These are phyloP conservation scores for Cutaneotrichosporon spelunceum DNA, from an alignment of 1,284 basidiomycete species.

Conservation along the genomic window DNA sequence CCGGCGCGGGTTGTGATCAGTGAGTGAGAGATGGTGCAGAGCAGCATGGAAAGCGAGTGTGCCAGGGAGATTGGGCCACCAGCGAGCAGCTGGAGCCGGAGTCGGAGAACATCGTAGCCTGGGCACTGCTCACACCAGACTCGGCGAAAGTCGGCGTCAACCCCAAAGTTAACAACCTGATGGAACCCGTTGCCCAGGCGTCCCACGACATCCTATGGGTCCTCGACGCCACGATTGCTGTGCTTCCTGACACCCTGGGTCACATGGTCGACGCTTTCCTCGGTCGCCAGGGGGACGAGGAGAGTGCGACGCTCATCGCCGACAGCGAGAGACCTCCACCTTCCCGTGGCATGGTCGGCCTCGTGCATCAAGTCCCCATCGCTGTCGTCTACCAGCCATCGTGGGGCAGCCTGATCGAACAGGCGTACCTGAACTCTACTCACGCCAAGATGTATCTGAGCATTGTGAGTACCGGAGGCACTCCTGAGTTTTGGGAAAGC, in stretches of 20 bases:
- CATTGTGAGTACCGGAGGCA: constrained; percentile 55
- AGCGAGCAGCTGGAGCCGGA: too few relatives aligned
- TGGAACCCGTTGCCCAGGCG: constrained; percentile 75
- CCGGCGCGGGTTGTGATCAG: constrained; percentile 71
- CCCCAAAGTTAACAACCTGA: constrained; percentile 96
- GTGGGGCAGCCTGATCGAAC: constrained; percentile 81
- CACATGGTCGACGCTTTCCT: constrained; percentile 71
- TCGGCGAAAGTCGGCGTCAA: constrained; percentile 71
- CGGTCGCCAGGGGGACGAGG: constrained; percentile 30
- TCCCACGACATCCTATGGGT: constrained; percentile 92
- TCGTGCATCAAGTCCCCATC: constrained; percentile 95
- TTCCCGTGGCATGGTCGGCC: constrained; percentile 59
- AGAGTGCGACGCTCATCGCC: constrained; percentile 31
- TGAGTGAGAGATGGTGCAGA: constrained; percentile 55
- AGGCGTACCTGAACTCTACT: constrained; percentile 92
- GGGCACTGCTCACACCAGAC: constrained; percentile 41
- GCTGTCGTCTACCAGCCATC: constrained; percentile 66
- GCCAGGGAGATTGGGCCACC: not conserved
- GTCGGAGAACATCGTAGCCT: too few relatives aligned
- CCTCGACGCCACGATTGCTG: constrained; percentile 86
- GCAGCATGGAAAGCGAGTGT: not conserved
- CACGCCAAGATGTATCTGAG: constrained; percentile 99
- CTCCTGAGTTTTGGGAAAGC: not conserved
- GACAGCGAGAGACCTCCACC: constrained; percentile 36
- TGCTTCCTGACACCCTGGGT: constrained; percentile 74